Evolutionary conservation across 2,329 filamentous ascomycete genomes (phyloP).

Genomic region (Colletotrichum endophyticum): DNA sequence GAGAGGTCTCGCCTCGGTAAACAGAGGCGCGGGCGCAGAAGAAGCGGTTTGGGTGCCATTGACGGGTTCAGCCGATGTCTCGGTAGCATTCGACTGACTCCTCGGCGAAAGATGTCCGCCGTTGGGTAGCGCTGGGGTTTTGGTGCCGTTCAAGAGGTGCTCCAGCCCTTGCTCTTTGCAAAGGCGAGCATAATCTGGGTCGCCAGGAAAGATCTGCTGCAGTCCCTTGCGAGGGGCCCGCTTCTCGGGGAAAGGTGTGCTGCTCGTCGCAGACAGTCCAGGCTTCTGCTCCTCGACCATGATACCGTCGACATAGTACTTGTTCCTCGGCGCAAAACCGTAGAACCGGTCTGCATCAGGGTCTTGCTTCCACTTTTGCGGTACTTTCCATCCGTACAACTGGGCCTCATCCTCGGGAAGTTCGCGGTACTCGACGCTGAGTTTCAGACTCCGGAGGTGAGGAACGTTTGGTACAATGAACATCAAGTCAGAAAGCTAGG

Average conservation of each 20-base stretch:
- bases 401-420: conserved; percentile 56
- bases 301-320: conserved; percentile 63
- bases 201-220: conserved; percentile 55
- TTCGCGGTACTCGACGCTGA: conserved; percentile 66
- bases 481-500: conserved; percentile 66
- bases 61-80: conserved; percentile 1
- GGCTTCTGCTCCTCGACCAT: conserved; percentile 58
- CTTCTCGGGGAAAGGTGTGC: conserved; percentile 58
- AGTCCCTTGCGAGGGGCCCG: conserved; percentile 61
- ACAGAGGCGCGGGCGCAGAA: neutral
- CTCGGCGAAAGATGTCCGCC: conserved; percentile 53
- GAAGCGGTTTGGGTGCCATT: neutral
- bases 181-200: conserved; percentile 61
- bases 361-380: conserved; percentile 64
- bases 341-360: conserved; percentile 56
- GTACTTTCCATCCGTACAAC: conserved; percentile 42
- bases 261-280: conserved; percentile 51
- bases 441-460: conserved; percentile 60
- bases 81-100: conserved; percentile 32
- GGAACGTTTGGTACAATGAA: conserved; percentile 61
- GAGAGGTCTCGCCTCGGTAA: neutral
- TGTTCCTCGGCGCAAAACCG: conserved; percentile 60
- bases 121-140: conserved; percentile 49
- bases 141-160: conserved; percentile 54
- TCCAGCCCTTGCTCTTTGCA: conserved; percentile 63